Evolutionary conservation across 805 yeast genomes (phyloP), one percentile per base, ranked within the genome.

Genomic region (Ogataea siamensis): DNA sequence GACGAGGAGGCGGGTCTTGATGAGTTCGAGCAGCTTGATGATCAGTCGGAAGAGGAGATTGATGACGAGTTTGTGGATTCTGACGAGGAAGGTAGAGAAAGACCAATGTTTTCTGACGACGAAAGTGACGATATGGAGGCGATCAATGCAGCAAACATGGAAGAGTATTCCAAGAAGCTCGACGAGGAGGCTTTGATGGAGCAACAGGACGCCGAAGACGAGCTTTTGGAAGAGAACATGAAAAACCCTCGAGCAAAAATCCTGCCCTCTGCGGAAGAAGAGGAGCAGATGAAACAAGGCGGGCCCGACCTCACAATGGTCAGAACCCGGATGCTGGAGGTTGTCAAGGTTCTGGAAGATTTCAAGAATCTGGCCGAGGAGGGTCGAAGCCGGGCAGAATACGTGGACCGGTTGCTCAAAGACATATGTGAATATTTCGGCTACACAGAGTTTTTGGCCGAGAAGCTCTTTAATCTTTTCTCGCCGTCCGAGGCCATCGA

Each of bases 401-500:
- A 93, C 58, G 71, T 76, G 30, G 80, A 79, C 39, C 80, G 94
- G 64, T 70, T 93, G 45, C 65, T 91, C 18, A 74, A 74, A 46
- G 99, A 93, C 65, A 87, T 93, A 27, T 82, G 94, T 59, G 85
- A 81, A 55, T 93, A 93, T 68, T 93, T 91, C 59, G 98, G 99
- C 11, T 93, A 93, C 66, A 76, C 89, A 10, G 85, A 81, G 51
- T 87, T 83, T 60, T 74, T 93, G 55, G 99, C 99, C 23, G 96
- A 89, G 60, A 91, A 93, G 65, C 73, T 91, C 42, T 93, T 89
- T 71, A 79, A 89, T 53, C 70, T 93, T 45, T 93, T 93, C 60
- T 78, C 94, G 13, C 97, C 98, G 26, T 74, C 93, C 8, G 99
- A 93, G 69, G 98, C 99, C 10, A 76, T 93, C 74, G 99, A 93